These are phyloP conservation scores for Aspergillus quadrilineatus DNA, from an alignment of 2,329 filamentous ascomycete genomes.

Conservation along the genomic window DNA sequence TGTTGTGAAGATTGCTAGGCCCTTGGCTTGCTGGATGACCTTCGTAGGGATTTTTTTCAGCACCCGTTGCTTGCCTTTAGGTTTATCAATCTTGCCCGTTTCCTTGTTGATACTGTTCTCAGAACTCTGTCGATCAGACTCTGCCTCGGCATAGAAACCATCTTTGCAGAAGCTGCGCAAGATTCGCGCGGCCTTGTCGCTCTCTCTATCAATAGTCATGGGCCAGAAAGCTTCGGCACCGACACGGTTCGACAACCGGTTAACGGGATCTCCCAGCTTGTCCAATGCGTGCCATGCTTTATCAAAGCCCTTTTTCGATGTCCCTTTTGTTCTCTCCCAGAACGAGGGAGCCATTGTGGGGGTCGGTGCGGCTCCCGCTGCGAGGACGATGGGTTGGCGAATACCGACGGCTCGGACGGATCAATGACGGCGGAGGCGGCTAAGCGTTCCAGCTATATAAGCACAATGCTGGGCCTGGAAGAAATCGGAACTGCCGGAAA, in stretches of 20 bases:
- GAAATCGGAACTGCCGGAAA: conserved; percentile 17
- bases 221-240: conserved; percentile 84
- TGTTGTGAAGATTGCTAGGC: conserved; percentile 89
- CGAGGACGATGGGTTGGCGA: background rate
- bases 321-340: conserved; percentile 53
- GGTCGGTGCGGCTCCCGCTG: background rate
- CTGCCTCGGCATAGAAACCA: conserved; percentile 65
- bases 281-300: conserved; percentile 68
- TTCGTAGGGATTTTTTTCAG: conserved; percentile 81
- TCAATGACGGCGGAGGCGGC: background rate
- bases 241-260: conserved; percentile 76
- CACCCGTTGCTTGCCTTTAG: conserved; percentile 62
- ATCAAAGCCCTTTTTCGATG: conserved; percentile 67
- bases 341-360: conserved; percentile 53
- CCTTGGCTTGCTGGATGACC: conserved; percentile 85
- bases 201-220: conserved; percentile 79
- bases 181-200: conserved; percentile 87
- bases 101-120: conserved; percentile 24
- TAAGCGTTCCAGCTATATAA: conserved; percentile 13
- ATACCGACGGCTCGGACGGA: background rate
- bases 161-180: conserved; percentile 85
- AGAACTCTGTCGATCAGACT: conserved; percentile 44
- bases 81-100: conserved; percentile 50
- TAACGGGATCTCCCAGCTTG: conserved; percentile 73
- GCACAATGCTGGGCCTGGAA: background rate